Conservation (phyloP, 768 basidiomycete species). For the Russula earlei region DNA sequence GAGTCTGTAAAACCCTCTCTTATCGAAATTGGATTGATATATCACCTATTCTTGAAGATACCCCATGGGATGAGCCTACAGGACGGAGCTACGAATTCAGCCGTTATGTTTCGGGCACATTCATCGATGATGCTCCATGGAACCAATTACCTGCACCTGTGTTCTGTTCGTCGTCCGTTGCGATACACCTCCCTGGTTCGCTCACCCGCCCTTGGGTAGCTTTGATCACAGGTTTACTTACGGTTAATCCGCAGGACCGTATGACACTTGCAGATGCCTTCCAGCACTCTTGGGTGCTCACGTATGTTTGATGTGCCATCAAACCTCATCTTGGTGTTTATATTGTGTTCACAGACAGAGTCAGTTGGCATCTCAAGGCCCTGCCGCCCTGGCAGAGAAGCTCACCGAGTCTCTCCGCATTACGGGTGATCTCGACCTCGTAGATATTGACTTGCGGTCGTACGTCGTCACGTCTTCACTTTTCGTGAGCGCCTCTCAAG, state of each 20-base stretch:
- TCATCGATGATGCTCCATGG: conserved; percentile 78
- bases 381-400: conserved; percentile 51
- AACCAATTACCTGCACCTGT: conserved; percentile 41
- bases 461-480: conserved; percentile 21
- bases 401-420: conserved; percentile 59
- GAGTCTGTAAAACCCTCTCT: conserved; percentile 44
- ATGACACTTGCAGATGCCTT: conserved; percentile 51
- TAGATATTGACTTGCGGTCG: conserved; percentile 44
- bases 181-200: background rate
- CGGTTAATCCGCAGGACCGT: conserved; percentile 57
- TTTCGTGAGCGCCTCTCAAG: background rate
- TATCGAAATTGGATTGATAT: background rate
- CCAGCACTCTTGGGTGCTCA: conserved; percentile 65
- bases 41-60: conserved; percentile 46
- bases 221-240: conserved; percentile 65
- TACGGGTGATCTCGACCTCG: conserved; percentile 68
- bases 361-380: conserved; percentile 48
- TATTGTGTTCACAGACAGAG: conserved; percentile 41
- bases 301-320: conserved; percentile 30
- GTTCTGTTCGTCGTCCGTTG: conserved; percentile 49
- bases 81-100: conserved; percentile 65
- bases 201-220: conserved; percentile 36
- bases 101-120: conserved; percentile 64
- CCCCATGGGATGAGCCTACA: conserved; percentile 96
- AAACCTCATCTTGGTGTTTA: background rate